A percentile compares a stretch with the other conserved stretches of the same genome.
phyloP scores from a whole-genome alignment of 2,329 filamentous ascomycete genomes.

The Chaetomiaceae sp. region DNA sequence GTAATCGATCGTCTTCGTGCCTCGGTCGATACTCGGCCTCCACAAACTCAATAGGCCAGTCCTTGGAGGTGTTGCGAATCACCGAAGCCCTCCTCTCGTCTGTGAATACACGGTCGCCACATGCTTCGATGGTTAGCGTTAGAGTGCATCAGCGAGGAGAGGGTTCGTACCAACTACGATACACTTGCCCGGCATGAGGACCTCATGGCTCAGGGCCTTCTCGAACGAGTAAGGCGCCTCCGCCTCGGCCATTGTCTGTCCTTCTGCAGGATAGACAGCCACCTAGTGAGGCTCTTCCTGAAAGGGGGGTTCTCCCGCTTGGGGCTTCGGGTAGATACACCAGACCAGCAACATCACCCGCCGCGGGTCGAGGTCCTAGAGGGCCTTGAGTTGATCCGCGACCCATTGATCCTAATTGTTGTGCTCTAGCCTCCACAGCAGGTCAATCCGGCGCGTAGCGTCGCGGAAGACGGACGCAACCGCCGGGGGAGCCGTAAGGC shows the following conservation, averaged over 20 bases:
- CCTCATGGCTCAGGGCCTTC: slow-evolving; percentile 5
- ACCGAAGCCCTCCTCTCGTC: slow-evolving; percentile 10
- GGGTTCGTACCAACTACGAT: slow-evolving; percentile 10
- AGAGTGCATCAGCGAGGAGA: neutral
- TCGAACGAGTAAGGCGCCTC: slow-evolving; percentile 11
- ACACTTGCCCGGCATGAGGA: slow-evolving; percentile 7
- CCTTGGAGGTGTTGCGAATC: slow-evolving; percentile 12
- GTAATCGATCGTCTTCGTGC: slow-evolving; percentile 4
- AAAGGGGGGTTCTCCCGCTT: neutral
- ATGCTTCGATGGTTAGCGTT: slow-evolving; percentile 9
- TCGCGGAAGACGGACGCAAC: slow-evolving; percentile 1
- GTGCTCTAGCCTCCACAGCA: slow-evolving; percentile 9
- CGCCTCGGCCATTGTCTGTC: slow-evolving; percentile 2
- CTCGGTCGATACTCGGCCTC: slow-evolving; percentile 11
- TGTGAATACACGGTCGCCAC: slow-evolving; percentile 5
- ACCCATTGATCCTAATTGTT: slow-evolving; percentile 5
- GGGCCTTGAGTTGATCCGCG: neutral
- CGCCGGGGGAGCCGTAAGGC: neutral
- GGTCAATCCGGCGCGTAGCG: slow-evolving; percentile 7
- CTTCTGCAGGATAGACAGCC: slow-evolving; percentile 5
- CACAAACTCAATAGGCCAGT: slow-evolving; percentile 13
- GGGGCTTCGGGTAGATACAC: slow-evolving; percentile 6
- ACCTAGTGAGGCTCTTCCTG: neutral
- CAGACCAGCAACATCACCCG: slow-evolving; percentile 6
- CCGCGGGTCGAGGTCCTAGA: neutral